Conservation (phyloP, 2,329 filamentous ascomycete genomes). For the Cadophora gregata region DNA sequence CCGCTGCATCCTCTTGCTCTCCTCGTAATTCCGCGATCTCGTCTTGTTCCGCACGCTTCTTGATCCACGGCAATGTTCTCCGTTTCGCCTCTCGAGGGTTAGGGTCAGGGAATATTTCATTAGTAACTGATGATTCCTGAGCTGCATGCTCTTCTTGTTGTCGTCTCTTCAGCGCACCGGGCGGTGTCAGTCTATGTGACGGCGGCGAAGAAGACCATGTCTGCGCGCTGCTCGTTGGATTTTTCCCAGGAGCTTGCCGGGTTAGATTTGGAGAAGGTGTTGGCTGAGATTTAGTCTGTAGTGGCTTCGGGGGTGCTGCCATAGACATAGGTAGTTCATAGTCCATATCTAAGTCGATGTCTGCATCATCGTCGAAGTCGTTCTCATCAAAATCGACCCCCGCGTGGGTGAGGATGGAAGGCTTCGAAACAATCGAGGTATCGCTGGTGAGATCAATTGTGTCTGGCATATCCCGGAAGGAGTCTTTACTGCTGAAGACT, state of each 20-base stretch:
- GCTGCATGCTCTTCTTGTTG: slow-evolving; percentile 19
- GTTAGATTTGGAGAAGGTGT: slow-evolving; percentile 26
- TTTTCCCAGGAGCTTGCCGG: slow-evolving; percentile 22
- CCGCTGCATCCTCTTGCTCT: slow-evolving; percentile 31
- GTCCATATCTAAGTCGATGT: slow-evolving; percentile 73
- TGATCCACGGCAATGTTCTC: slow-evolving; percentile 43
- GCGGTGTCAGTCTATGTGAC: slow-evolving; percentile 48
- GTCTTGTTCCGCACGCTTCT: slow-evolving; percentile 44
- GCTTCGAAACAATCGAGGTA: slow-evolving; percentile 36
- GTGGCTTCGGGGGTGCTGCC: slow-evolving; percentile 51
- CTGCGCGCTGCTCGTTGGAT: slow-evolving; percentile 41
- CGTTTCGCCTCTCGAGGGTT: slow-evolving; percentile 47
- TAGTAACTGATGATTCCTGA: background rate
- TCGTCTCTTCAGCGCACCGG: slow-evolving; percentile 28
- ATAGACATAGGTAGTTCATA: slow-evolving; percentile 38
- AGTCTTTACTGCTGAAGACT: slow-evolving; percentile 50
- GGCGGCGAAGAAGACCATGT: slow-evolving; percentile 54
- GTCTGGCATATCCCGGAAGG: slow-evolving; percentile 53
- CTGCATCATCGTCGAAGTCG: slow-evolving; percentile 85
- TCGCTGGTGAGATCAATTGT: slow-evolving; percentile 47
- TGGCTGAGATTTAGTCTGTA: slow-evolving; percentile 34
- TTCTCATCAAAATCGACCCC: slow-evolving; percentile 64
- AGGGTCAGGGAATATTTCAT: slow-evolving; percentile 25
- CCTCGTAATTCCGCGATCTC: slow-evolving; percentile 30
- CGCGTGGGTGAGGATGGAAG: background rate